These are phyloP conservation scores for Giardia duodenalis DNA, from an alignment of 208 protist genomes.

Conservation along the genomic window DNA sequence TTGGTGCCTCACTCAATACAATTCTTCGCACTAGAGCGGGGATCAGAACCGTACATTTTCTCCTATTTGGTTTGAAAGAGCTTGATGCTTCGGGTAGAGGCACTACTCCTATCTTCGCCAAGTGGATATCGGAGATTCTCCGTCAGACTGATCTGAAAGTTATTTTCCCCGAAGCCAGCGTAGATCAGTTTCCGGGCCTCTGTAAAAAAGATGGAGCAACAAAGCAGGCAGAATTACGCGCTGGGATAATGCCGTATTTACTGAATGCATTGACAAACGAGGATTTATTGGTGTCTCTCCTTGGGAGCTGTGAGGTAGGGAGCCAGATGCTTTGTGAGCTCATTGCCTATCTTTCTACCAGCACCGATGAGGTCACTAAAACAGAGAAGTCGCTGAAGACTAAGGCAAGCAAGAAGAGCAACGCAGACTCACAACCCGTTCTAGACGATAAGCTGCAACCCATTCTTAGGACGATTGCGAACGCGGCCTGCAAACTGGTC, in stretches of 20 bases:
- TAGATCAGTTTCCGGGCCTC: background rate
- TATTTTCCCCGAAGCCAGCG: background rate
- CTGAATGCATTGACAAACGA: background rate
- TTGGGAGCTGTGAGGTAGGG: background rate
- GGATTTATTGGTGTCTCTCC: background rate
- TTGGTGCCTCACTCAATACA: background rate
- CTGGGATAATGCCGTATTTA: background rate
- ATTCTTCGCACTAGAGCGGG: background rate
- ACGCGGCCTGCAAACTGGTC: background rate
- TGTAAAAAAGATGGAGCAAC: background rate
- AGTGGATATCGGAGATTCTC: background rate
- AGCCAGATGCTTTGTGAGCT: background rate
- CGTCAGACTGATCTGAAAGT: background rate
- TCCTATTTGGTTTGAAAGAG: slow-evolving; percentile 2
- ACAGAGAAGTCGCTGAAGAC: too few relatives aligned
- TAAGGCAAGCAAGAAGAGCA: too few relatives aligned
- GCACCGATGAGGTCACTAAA: too few relatives aligned
- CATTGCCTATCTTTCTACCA: background rate
- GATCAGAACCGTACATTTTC: background rate
- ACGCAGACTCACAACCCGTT: too few relatives aligned
- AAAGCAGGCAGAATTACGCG: background rate
- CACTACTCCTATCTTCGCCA: background rate
- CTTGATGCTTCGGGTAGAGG: background rate
- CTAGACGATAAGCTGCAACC: too few relatives aligned
- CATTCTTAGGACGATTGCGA: background rate